These are phyloP conservation scores for Bocquillonia castaneifolia DNA, from an alignment of 441 rosid genomes.

Conservation along the genomic window DNA sequence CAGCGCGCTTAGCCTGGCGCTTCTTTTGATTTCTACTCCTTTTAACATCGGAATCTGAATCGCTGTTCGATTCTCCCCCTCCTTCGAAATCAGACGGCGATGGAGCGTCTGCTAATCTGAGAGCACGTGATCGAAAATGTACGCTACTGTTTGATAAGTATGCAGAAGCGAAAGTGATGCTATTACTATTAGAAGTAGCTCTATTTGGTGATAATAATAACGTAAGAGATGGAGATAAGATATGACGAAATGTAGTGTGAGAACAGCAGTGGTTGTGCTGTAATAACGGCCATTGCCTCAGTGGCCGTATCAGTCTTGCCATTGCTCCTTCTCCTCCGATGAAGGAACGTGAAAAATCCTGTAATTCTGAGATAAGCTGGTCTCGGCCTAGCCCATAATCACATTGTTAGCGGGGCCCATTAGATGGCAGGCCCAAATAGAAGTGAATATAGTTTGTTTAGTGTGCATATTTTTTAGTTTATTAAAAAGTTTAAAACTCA, in stretches of 20 bases:
- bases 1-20: conserved; percentile 81
- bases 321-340: conserved; percentile 14
- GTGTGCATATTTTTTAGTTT: no score
- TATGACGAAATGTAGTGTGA: conserved; percentile 16
- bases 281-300: conserved; percentile 44
- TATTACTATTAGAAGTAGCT: conserved; percentile 11
- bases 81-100: conserved; percentile 28
- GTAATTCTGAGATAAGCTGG: neutral
- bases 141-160: conserved; percentile 31
- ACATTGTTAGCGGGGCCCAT: neutral
- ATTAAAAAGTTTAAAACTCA: no score
- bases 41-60: conserved; percentile 42
- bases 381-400: neutral
- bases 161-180: conserved; percentile 23
- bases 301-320: conserved; percentile 59
- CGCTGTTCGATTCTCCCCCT: conserved; percentile 32
- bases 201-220: conserved; percentile 19
- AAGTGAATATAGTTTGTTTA: no score
- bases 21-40: conserved; percentile 78
- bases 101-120: conserved; percentile 26
- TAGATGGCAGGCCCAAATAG: neutral
- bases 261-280: conserved; percentile 24
- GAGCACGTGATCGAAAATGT: conserved; percentile 33
- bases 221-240: conserved; percentile 21
- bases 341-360: neutral